Base-by-base conservation (phyloP, 2,329 filamentous ascomycete species). In the Xylaria sp. region DNA sequence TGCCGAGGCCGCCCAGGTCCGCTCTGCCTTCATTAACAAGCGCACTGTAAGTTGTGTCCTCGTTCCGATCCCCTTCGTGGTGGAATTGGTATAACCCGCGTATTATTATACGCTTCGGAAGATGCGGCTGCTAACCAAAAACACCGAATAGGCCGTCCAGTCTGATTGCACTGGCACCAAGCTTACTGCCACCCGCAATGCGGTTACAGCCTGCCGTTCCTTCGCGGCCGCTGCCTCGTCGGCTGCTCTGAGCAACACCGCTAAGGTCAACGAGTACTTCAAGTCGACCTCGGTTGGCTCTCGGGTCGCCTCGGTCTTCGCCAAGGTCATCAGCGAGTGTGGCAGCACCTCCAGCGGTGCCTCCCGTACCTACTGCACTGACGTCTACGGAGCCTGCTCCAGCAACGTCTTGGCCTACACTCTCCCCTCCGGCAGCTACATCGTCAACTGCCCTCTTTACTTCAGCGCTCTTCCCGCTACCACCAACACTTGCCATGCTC, bases 201-300 rank as follows among this genome's bases (percentile, higher is more conserved):
- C 88, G 0, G 80, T 91, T 11, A 77, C 75, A 69, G 86, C 88
- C 78, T 88, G 89, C 74, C 80, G 82, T 6, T 80, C 78, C 17
- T 80, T 90, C 5, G 88, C 90, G 1, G 80, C 79, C 2, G 78
- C 80, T 3, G 82, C 86, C 0, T 82, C 82, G 1, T 69, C 80
- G 87, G 91, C 75, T 82, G 76, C 7, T 87, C 90, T 79, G 88
- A 90, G 73, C 86, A 89, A 80, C 3, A 89, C 85, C 6, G 91
- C 89, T 17, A 84, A 84, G 44, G 77, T 92, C 15, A 89, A 91
- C 74, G 90, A 92, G 82, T 83, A 85, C 73, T 90, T 89, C 13
- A 90, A 92, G 74, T 74, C 85, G 81, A 73, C 68, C 33, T 67
- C 68, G 4, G 71, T 67, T n/a, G 68, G 69, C 63, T 84, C 13